A percentile compares a stretch with the other conserved stretches of the same genome.
phyloP scores from a whole-genome alignment of 176 grass and related monocot species.

The Oryza officinalis region DNA sequence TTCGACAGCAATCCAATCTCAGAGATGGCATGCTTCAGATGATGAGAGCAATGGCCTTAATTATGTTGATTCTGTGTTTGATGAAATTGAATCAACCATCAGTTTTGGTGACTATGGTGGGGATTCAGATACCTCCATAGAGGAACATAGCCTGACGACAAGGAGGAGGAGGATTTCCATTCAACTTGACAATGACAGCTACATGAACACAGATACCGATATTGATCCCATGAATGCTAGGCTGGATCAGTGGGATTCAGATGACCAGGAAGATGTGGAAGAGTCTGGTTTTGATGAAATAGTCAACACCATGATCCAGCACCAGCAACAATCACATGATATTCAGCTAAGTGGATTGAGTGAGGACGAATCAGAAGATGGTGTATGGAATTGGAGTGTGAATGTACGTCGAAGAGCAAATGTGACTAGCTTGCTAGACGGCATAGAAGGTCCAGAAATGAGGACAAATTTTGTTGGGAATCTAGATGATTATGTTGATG shows the following conservation, averaged over 20 bases:
- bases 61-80: slow-evolving; percentile 56
- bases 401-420: slow-evolving; percentile 24
- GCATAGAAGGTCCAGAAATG: slow-evolving; percentile 39
- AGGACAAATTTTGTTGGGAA: slow-evolving; percentile 51
- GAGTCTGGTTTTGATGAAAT: slow-evolving; percentile 64
- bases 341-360: slow-evolving; percentile 24
- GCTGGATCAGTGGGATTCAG: slow-evolving; percentile 69
- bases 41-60: slow-evolving; percentile 68
- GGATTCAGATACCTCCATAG: slow-evolving; percentile 77
- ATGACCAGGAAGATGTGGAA: slow-evolving; percentile 60
- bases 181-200: slow-evolving; percentile 61
- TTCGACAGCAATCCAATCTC: slow-evolving; percentile 55
- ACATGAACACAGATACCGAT: slow-evolving; percentile 64
- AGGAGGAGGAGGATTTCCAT: slow-evolving; percentile 57
- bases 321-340: slow-evolving; percentile 34
- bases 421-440: slow-evolving; percentile 24
- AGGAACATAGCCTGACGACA: slow-evolving; percentile 44
- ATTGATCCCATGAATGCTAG: slow-evolving; percentile 90
- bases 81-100: slow-evolving; percentile 72
- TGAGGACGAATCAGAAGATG: slow-evolving; percentile 42
- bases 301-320: slow-evolving; percentile 25
- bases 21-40: slow-evolving; percentile 58
- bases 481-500: slow-evolving; percentile 76
- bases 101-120: slow-evolving; percentile 68
- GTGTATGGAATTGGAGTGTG: slow-evolving; percentile 39